Conservation (phyloP, 2,329 filamentous ascomycete species). For the Scytalidium sp. region DNA sequence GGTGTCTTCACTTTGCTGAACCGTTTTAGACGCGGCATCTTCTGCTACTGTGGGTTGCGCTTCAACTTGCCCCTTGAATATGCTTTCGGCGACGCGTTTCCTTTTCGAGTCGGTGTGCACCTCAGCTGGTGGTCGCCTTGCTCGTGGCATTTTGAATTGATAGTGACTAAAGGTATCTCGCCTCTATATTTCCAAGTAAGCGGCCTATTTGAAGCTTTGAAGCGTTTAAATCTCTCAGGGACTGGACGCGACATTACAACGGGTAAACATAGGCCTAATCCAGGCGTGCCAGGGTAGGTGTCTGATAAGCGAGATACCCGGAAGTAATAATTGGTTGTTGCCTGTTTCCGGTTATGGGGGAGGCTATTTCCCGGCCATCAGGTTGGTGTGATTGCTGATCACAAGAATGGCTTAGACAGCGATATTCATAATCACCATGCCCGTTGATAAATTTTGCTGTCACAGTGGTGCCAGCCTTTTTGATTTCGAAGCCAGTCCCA, state of each 20-base stretch:
- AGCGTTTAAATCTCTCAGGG: not conserved
- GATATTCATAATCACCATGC: no score
- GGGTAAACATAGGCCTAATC: not conserved
- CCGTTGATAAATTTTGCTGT: no score
- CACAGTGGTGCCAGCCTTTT: no score
- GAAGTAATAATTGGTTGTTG: no score
- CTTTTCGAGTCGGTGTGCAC: not conserved
- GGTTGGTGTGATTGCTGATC: no score
- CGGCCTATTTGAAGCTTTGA: not conserved
- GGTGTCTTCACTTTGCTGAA: not conserved
- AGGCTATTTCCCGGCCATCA: no score
- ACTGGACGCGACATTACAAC: not conserved
- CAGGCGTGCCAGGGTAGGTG: not conserved
- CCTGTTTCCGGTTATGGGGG: no score
- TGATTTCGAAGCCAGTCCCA: no score
- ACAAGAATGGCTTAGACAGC: no score
- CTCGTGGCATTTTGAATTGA: not conserved
- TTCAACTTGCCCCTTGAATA: not conserved
- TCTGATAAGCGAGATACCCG: conserved; percentile 26
- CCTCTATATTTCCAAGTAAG: not conserved
- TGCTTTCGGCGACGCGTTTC: not conserved
- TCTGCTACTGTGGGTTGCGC: not conserved
- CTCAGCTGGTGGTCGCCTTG: not conserved
- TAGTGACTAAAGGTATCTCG: not conserved
- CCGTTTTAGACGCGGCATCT: not conserved